Evolutionary conservation across 768 basidiomycete genomes (phyloP).

Genomic region (Termitomyces sp.): DNA sequence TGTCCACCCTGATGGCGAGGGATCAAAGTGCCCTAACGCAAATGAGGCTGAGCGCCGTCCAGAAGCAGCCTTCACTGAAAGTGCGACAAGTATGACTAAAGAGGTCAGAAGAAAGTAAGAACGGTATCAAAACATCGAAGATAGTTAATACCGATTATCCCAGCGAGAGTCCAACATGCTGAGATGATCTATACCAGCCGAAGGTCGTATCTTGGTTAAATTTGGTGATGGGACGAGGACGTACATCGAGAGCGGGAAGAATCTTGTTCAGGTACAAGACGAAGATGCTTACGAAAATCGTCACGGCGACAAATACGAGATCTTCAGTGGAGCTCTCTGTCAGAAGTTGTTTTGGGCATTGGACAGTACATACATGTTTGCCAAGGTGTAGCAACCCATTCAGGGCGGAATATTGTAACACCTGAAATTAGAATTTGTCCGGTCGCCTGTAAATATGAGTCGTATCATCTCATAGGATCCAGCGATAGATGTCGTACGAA

Average conservation of each 20-base stretch:
- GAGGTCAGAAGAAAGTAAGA: neutral
- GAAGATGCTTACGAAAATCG: conserved; percentile 38
- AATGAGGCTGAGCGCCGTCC: conserved; percentile 50
- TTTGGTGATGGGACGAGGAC: neutral
- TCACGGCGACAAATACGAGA: conserved; percentile 51
- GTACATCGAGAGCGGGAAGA: conserved; percentile 45
- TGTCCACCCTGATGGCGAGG: conserved; percentile 59
- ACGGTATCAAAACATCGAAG: neutral
- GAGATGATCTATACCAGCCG: conserved; percentile 37
- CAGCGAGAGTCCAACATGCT: conserved; percentile 57
- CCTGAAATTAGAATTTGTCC: conserved; percentile 57
- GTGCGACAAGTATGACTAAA: conserved; percentile 46
- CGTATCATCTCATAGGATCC: neutral
- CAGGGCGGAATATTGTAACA: conserved; percentile 48
- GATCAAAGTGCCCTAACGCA: conserved; percentile 53
- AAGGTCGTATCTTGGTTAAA: neutral
- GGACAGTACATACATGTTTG: conserved; percentile 41
- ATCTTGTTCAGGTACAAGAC: conserved; percentile 52
- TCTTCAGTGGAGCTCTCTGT: conserved; percentile 24
- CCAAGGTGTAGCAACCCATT: conserved; percentile 54
- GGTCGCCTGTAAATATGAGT: conserved; percentile 33
- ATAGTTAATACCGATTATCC: conserved; percentile 37
- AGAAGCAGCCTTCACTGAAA: conserved; percentile 50
- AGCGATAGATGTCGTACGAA: conserved; percentile 33
- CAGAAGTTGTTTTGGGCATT: neutral